Conservation (phyloP, 2,329 filamentous ascomycete genomes). For the Penicillium oxalicum region DNA sequence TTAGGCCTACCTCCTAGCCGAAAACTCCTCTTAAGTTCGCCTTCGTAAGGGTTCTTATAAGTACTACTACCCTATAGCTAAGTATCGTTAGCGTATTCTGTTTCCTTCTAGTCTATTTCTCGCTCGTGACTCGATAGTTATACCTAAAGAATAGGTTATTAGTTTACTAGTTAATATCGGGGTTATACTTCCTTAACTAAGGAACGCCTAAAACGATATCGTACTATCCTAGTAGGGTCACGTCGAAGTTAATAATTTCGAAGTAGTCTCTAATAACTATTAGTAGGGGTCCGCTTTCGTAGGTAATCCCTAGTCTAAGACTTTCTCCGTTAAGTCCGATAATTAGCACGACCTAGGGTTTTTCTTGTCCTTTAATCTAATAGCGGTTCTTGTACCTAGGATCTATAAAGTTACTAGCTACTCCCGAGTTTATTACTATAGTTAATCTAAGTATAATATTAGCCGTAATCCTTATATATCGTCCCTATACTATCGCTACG, state of each 20-base stretch:
- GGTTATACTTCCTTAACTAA: neutral
- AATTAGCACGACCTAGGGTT: neutral
- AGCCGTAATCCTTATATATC: too few relatives aligned
- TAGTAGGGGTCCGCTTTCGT: neutral
- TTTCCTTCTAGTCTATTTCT: neutral
- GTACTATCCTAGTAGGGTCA: neutral
- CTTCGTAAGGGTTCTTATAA: too few relatives aligned
- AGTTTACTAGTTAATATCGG: neutral
- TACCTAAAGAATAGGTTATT: neutral
- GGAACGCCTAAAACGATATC: neutral
- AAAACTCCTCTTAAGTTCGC: too few relatives aligned
- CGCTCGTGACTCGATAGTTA: neutral
- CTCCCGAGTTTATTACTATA: neutral
- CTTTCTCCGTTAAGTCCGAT: neutral
- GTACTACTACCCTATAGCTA: too few relatives aligned
- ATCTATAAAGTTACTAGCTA: neutral
- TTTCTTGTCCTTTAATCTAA: neutral
- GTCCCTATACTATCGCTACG: too few relatives aligned
- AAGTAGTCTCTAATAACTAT: neutral
- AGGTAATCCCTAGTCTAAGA: neutral
- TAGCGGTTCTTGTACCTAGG: neutral
- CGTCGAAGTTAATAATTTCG: neutral
- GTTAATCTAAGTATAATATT: neutral
- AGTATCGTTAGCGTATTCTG: too few relatives aligned
- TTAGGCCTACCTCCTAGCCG: too few relatives aligned